Percentiles rank a stretch among this genome's conserved stretches.
Evolutionary conservation across 805 yeast species (phyloP).

Genomic region (Saturnispora saitoi): DNA sequence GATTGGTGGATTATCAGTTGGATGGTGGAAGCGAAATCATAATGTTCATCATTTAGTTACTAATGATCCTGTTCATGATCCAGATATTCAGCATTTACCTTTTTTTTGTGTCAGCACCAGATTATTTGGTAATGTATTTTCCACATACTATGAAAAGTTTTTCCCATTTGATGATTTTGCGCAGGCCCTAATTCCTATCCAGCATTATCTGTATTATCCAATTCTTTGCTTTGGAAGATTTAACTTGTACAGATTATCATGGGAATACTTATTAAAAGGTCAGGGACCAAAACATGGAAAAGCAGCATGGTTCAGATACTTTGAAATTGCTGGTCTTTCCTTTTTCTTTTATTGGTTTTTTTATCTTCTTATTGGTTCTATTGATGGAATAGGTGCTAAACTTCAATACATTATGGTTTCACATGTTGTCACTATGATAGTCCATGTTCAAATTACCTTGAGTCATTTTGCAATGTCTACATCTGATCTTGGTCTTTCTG

Average conservation of each 20-base stretch:
- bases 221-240: slow-evolving; percentile 77
- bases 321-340: slow-evolving; percentile 60
- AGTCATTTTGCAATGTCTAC: slow-evolving; percentile 94
- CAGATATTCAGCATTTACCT: slow-evolving; percentile 89
- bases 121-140: slow-evolving; percentile 59
- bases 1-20: slow-evolving; percentile 80
- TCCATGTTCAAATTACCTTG: slow-evolving; percentile 87
- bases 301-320: slow-evolving; percentile 81
- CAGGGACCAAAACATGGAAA: slow-evolving; percentile 73
- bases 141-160: slow-evolving; percentile 67
- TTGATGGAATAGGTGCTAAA: slow-evolving; percentile 47
- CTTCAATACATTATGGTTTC: slow-evolving; percentile 59
- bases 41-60: slow-evolving; percentile 88
- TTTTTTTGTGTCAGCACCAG: slow-evolving; percentile 79
- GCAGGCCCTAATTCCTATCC: slow-evolving; percentile 48
- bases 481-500: slow-evolving; percentile 72
- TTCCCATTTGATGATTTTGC: slow-evolving; percentile 66
- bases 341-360: slow-evolving; percentile 79
- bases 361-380: slow-evolving; percentile 46
- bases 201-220: slow-evolving; percentile 67
- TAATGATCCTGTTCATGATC: slow-evolving; percentile 92
- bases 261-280: slow-evolving; percentile 69
- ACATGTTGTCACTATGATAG: slow-evolving; percentile 78
- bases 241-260: slow-evolving; percentile 72
- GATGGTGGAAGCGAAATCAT: slow-evolving; percentile 95